Base-by-base conservation (phyloP, 352 stramenopile genomes). In the Phytophthora podocarpi region DNA sequence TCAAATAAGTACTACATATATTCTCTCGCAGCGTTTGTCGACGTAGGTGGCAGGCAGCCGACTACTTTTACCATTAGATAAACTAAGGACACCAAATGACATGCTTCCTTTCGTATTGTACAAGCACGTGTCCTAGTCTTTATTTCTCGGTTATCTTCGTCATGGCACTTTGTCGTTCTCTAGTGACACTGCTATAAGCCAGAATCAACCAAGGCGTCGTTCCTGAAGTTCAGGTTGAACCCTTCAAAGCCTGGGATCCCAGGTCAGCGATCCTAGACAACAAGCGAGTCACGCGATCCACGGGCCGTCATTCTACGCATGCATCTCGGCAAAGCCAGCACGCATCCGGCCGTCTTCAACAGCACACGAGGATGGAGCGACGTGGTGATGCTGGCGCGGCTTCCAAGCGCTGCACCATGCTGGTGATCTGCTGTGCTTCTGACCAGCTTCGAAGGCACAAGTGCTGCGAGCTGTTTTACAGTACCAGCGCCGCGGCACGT, bases 391-490 rank as follows among this genome's bases (percentile, higher is more conserved):
- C 15, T 45, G 36, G 28, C 28, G 21, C 35, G 21, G 18, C 18
- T 46, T 56, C 48, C 23, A 30, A 21, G 32, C 30, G 35, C 20
- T 26, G 49, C 49, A 57, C 35, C 24, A 40, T 9, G 37, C n/a
- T 27, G 11, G 5, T 12, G 49, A 58, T 58, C 31, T 54, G 46
- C 24, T 50, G 27, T 27, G 20, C 37, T 40, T 40, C 15, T 40
- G 20, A 12, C 20, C 39, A 46, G 18, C 41, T 1, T 21, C n/a
- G 24, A 50, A 27, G 20, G 21, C 35, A n/a, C 32, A 13, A 9
- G 20, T 7, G 7, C n/a, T n/a, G 11, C 6, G 37, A 64, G 58
- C 40, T 67, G 57, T 47, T 62, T 67, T 62, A 62, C 51, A 61
- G 50, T 67, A 53, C 58, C 4, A 24, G 46, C 21, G 6, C 9